Conservation (phyloP, 768 basidiomycete species). For the Guyanaporus albipodus region DNA sequence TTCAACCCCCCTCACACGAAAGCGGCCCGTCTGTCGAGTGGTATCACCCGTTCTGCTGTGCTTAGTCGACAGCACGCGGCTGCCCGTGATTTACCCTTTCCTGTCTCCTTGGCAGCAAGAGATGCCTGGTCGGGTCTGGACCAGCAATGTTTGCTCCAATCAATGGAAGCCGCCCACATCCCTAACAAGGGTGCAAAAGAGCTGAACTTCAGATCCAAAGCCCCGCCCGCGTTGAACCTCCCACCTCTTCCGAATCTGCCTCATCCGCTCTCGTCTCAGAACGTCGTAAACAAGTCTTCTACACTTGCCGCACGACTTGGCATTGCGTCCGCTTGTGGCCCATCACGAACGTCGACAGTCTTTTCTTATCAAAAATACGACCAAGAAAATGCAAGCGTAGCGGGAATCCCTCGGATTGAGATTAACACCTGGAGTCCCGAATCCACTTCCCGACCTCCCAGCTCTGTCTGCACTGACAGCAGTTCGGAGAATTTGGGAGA, state of each 20-base stretch:
- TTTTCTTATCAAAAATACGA: constrained; percentile 1
- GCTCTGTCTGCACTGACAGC: not conserved
- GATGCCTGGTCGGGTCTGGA: not conserved
- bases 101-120: not conserved
- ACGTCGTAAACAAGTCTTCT: constrained; percentile 9
- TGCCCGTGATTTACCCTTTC: not conserved
- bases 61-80: constrained; percentile 11
- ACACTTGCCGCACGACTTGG: constrained; percentile 10
- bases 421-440: not conserved
- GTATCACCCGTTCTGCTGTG: constrained; percentile 5
- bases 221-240: constrained; percentile 8
- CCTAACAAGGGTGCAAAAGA: constrained; percentile 1
- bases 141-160: not conserved
- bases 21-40: not conserved
- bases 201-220: constrained; percentile 5
- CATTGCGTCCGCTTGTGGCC: not conserved
- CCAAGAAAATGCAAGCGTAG: constrained; percentile 11
- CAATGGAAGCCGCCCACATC: not conserved
- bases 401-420: constrained; percentile 3
- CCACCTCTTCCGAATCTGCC: not conserved
- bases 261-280: not conserved
- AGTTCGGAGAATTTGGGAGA: constrained; percentile 6
- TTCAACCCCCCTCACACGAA: constrained; percentile 3
- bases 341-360: not conserved
- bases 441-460: not conserved